A percentile compares a stretch with the other conserved stretches of the same genome.
Conservation (phyloP, 495 filamentous ascomycete genomes). For the Aeminium ludgeri region DNA sequence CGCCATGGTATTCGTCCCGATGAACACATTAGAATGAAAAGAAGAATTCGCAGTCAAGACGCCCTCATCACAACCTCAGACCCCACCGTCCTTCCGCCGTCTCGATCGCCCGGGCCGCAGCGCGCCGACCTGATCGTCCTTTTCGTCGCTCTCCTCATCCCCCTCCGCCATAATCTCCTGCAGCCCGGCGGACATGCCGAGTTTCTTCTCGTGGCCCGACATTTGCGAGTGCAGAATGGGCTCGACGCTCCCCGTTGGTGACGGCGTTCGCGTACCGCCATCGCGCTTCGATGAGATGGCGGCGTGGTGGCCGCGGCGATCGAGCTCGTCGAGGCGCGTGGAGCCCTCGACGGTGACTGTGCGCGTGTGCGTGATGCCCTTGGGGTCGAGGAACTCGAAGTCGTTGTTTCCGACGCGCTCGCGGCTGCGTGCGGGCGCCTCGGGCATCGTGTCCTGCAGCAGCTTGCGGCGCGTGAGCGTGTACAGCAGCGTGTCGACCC, state of each 20-base stretch:
- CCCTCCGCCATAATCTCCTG: conserved; percentile 4
- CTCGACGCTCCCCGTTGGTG: conserved; percentile 10
- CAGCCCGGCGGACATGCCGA: conserved; percentile 2
- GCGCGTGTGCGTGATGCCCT: conserved; percentile 15
- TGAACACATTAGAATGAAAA: too few species aligned
- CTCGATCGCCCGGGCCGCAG: too few species aligned
- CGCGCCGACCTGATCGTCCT: conserved; percentile 1
- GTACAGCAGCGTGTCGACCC: conserved; percentile 18
- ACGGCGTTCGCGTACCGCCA: background rate
- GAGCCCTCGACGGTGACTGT: conserved; percentile 14
- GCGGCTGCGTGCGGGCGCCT: background rate
- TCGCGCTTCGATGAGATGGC: background rate
- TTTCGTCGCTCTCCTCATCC: too few species aligned
- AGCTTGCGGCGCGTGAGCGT: conserved; percentile 13
- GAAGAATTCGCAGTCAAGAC: too few species aligned
- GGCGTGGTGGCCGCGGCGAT: background rate
- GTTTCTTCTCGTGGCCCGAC: conserved; percentile 2
- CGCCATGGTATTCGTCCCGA: too few species aligned
- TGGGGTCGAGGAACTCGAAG: conserved; percentile 6
- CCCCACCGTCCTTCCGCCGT: too few species aligned
- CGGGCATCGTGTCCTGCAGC: conserved; percentile 14
- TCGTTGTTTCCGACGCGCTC: conserved; percentile 6
- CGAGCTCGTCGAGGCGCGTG: conserved; percentile 3
- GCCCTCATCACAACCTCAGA: too few species aligned
- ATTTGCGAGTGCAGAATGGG: conserved; percentile 5